Base-by-base conservation (phyloP, 768 basidiomycete species). In the Gloeostereum incarnatum region DNA sequence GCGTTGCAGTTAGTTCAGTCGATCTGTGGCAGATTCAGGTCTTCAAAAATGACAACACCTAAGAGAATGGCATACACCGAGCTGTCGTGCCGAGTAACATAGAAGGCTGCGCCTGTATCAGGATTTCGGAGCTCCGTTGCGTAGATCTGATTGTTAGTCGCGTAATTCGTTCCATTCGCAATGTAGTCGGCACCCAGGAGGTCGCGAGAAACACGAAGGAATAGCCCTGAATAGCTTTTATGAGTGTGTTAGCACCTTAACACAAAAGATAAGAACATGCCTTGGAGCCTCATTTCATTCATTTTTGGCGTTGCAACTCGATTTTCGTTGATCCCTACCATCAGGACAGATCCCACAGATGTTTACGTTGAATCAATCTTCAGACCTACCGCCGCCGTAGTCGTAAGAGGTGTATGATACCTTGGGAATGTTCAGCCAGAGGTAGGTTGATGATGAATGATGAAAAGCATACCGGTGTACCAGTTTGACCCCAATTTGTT, bases 401-500 rank as follows among this genome's bases (percentile, higher is more conserved):
- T 80, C 78, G 46, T 80, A n/a, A n/a, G n/a, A n/a, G n/a, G n/a
- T n/a, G n/a, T n/a, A n/a, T n/a, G n/a, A n/a, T n/a, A n/a, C n/a
- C n/a, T n/a, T n/a, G n/a, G n/a, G n/a, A n/a, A n/a, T n/a, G n/a
- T n/a, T n/a, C n/a, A n/a, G n/a, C n/a, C n/a, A n/a, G n/a, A n/a
- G n/a, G n/a, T n/a, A n/a, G n/a, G n/a, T n/a, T n/a, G n/a, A n/a
- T n/a, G n/a, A n/a, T n/a, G n/a, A n/a, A 81, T 8, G 74, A 75
- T 1, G 70, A 66, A 46, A 76, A 75, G 37, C 68, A 69, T 1
- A 73, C 73, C 3, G 76, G 75, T 46, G 71, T 65, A 1, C 71
- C 55, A 1, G 73, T 74, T 33, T 71, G 63, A 0, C 76, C 77
- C 74, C 74, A 78, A 35, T 79, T 78, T 1, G 78, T 80, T 20